Conservation (phyloP, 164 flowering plant species). For the Warburgia ugandensis region DNA sequence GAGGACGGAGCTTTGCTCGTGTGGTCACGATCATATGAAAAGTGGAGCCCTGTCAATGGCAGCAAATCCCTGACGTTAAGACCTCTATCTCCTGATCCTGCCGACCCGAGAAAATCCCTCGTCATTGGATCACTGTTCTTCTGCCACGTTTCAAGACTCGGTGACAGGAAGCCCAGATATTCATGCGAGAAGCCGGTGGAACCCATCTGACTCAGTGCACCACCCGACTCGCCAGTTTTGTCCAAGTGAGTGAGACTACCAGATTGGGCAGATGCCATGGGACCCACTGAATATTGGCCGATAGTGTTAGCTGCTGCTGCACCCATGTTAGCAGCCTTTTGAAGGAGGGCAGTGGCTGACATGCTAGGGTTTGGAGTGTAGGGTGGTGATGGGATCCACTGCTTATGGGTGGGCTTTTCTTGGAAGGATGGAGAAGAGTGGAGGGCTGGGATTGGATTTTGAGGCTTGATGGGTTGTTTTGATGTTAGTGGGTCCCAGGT, state of each 20-base stretch:
- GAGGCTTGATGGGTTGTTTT: neutral
- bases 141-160: constrained; percentile 32
- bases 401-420: no score
- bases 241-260: no score
- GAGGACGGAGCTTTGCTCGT: neutral
- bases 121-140: constrained; percentile 41
- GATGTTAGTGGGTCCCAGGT: constrained; percentile 20
- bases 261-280: no score
- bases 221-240: no score
- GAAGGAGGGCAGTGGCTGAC: constrained; percentile 73
- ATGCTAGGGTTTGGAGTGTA: constrained; percentile 15
- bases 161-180: constrained; percentile 11
- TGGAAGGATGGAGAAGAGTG: no score
- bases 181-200: constrained; percentile 9
- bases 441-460: no score
- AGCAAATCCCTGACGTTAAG: constrained; percentile 19
- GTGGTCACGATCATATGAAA: constrained; percentile 29
- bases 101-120: constrained; percentile 72
- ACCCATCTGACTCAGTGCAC: no score
- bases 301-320: constrained; percentile 9
- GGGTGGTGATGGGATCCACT: constrained; percentile 1
- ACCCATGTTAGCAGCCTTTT: constrained; percentile 53
- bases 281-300: no score
- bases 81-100: constrained; percentile 18
- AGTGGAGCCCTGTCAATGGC: constrained; percentile 22